Conservation (phyloP, 2,329 filamentous ascomycete species). For the Aspergillus pseudonomiae region DNA sequence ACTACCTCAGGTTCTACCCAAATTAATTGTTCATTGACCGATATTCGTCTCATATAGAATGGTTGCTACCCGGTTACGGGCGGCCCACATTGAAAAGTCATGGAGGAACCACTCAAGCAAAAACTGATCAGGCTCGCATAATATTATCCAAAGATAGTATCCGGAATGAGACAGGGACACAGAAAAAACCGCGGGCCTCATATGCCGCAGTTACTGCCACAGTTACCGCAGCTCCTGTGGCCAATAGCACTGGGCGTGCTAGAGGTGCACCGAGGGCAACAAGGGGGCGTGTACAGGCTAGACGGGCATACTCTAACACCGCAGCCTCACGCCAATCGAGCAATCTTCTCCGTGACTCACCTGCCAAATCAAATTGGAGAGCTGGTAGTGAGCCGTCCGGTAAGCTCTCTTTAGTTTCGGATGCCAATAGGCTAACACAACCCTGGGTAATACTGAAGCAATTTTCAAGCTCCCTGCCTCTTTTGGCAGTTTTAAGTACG, state of each 20-base stretch:
- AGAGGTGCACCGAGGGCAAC: slow-evolving; percentile 4
- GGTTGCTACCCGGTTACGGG: slow-evolving; percentile 28
- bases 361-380: slow-evolving; percentile 31
- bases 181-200: not conserved
- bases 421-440: not conserved
- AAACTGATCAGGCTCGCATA: not conserved
- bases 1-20: not conserved
- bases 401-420: slow-evolving; percentile 12
- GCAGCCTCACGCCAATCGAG: slow-evolving; percentile 10
- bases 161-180: slow-evolving; percentile 9
- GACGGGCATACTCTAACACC: not conserved
- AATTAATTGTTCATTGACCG: not conserved
- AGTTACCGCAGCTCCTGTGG: no score
- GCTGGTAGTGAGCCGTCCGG: slow-evolving; percentile 21
- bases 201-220: not conserved
- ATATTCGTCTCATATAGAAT: slow-evolving; percentile 18
- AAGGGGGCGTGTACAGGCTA: slow-evolving; percentile 15
- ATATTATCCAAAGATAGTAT: not conserved
- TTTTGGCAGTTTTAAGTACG: slow-evolving; percentile 26
- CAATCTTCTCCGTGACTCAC: slow-evolving; percentile 25
- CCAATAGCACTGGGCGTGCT: not conserved
- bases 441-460: slow-evolving; percentile 10
- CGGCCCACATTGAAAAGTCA: not conserved
- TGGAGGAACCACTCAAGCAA: not conserved
- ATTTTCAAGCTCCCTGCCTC: slow-evolving; percentile 20